Conservation (phyloP, 352 stramenopile species). For the Pythium vanterpoolii region DNA sequence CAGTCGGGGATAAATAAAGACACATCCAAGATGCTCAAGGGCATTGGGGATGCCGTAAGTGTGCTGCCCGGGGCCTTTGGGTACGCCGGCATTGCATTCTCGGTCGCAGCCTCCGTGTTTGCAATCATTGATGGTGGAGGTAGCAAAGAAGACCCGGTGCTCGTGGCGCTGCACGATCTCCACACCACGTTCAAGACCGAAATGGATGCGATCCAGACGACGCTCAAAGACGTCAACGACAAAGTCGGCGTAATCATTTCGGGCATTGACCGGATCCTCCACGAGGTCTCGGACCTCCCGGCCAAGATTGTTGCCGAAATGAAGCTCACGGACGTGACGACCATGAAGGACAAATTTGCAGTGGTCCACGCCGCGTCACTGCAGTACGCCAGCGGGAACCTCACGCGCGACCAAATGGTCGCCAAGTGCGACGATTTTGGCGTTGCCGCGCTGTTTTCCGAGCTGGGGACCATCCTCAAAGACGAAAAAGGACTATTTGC, state of each 20-base stretch:
- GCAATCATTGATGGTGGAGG: slow-evolving; percentile 10
- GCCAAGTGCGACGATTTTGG: slow-evolving; percentile 49
- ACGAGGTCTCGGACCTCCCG: slow-evolving; percentile 34
- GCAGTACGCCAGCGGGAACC: slow-evolving; percentile 32
- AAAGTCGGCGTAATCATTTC: slow-evolving; percentile 29
- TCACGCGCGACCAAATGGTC: slow-evolving; percentile 37
- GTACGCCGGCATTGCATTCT: slow-evolving; percentile 41
- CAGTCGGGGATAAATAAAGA: slow-evolving; percentile 27
- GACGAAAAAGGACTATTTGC: slow-evolving; percentile 35
- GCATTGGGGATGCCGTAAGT: slow-evolving; percentile 33
- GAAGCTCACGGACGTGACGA: slow-evolving; percentile 36
- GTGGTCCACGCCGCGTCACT: slow-evolving; percentile 28
- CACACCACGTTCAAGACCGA: slow-evolving; percentile 27
- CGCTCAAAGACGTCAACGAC: slow-evolving; percentile 27
- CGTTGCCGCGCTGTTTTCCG: slow-evolving; percentile 37
- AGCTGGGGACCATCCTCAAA: slow-evolving; percentile 42
- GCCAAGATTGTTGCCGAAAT: slow-evolving; percentile 45
- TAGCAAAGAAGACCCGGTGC: slow-evolving; percentile 29
- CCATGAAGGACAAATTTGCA: slow-evolving; percentile 51
- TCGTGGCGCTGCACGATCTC: slow-evolving; percentile 28
- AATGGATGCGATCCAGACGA: slow-evolving; percentile 27
- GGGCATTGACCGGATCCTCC: slow-evolving; percentile 35
- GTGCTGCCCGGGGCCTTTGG: slow-evolving; percentile 34
- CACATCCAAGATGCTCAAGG: slow-evolving; percentile 35
- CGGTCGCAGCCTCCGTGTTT: slow-evolving; percentile 36